A percentile compares a stretch with the other conserved stretches of the same genome.
Evolutionary conservation across 768 basidiomycete species (phyloP).

Genomic region (Rhizopogon sp.): DNA sequence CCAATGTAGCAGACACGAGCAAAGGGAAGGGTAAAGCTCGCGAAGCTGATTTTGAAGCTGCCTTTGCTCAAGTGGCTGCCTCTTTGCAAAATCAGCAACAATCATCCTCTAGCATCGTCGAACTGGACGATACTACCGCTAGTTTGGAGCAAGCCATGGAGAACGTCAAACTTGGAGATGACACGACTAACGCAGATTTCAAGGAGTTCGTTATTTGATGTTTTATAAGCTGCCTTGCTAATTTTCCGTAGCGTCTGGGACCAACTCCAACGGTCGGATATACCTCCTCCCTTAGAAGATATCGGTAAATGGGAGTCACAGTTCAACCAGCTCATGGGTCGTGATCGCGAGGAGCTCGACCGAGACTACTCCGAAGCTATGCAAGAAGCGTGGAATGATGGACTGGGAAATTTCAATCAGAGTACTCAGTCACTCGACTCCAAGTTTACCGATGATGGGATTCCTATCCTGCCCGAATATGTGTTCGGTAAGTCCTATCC

Average conservation of each 20-base stretch:
- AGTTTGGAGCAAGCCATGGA: slow-evolving; percentile 36
- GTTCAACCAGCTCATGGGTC: slow-evolving; percentile 72
- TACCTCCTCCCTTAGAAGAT: slow-evolving; percentile 56
- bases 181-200: slow-evolving; percentile 37
- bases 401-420: slow-evolving; percentile 40
- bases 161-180: slow-evolving; percentile 29
- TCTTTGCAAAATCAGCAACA: slow-evolving; percentile 41
- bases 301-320: slow-evolving; percentile 80
- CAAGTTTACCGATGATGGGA: slow-evolving; percentile 66
- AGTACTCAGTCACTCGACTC: slow-evolving; percentile 25
- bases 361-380: slow-evolving; percentile 56
- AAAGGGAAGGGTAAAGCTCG: slow-evolving; percentile 79
- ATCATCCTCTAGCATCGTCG: slow-evolving; percentile 45
- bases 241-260: slow-evolving; percentile 51
- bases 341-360: slow-evolving; percentile 62
- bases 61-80: slow-evolving; percentile 65
- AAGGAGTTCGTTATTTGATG: slow-evolving; percentile 41
- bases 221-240: slow-evolving; percentile 2
- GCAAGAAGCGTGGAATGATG: slow-evolving; percentile 60
- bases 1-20: slow-evolving; percentile 13
- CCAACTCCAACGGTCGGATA: slow-evolving; percentile 50
- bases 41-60: slow-evolving; percentile 81
- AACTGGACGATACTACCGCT: slow-evolving; percentile 41
- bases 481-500: slow-evolving; percentile 58
- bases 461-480: slow-evolving; percentile 71